Conservation (phyloP, 352 stramenopile genomes). For the Phytophthora fragariae region DNA sequence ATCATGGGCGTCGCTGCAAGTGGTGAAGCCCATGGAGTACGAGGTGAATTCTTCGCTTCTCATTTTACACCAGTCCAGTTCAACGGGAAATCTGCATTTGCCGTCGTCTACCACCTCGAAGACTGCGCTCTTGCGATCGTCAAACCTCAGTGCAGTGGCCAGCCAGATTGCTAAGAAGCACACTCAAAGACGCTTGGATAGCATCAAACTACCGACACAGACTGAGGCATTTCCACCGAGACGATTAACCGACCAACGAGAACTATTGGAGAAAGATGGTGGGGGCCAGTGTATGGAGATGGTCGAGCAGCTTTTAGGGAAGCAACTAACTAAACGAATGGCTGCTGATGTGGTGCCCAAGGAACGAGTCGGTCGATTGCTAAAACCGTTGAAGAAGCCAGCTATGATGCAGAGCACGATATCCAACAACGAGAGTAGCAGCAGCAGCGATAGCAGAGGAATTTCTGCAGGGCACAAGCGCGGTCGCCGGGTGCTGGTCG, state of each 20-base stretch:
- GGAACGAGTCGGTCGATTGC: slow-evolving; percentile 49
- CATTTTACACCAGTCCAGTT: slow-evolving; percentile 56
- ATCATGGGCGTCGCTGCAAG: slow-evolving; percentile 63
- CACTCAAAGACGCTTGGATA: slow-evolving; percentile 56
- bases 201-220: slow-evolving; percentile 54
- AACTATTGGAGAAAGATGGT: slow-evolving; percentile 30
- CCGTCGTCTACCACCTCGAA: slow-evolving; percentile 31
- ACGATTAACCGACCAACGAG: slow-evolving; percentile 16
- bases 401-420: slow-evolving; percentile 38
- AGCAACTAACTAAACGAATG: slow-evolving; percentile 31
- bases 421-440: slow-evolving; percentile 2
- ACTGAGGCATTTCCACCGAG: slow-evolving; percentile 53
- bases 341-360: slow-evolving; percentile 52
- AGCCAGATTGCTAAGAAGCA: slow-evolving; percentile 59
- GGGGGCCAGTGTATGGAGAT: slow-evolving; percentile 26
- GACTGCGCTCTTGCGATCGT: slow-evolving; percentile 20
- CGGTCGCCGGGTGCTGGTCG: slow-evolving; percentile 47
- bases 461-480: slow-evolving; percentile 6
- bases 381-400: slow-evolving; percentile 61
- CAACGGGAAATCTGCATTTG: slow-evolving; percentile 36
- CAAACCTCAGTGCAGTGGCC: slow-evolving; percentile 35
- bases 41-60: slow-evolving; percentile 69
- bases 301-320: slow-evolving; percentile 33
- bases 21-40: slow-evolving; percentile 58
- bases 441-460: slow-evolving; percentile 5